Evolutionary conservation across 2,329 filamentous ascomycete genomes (phyloP).

Genomic region (Fusarium sulawesiense): DNA sequence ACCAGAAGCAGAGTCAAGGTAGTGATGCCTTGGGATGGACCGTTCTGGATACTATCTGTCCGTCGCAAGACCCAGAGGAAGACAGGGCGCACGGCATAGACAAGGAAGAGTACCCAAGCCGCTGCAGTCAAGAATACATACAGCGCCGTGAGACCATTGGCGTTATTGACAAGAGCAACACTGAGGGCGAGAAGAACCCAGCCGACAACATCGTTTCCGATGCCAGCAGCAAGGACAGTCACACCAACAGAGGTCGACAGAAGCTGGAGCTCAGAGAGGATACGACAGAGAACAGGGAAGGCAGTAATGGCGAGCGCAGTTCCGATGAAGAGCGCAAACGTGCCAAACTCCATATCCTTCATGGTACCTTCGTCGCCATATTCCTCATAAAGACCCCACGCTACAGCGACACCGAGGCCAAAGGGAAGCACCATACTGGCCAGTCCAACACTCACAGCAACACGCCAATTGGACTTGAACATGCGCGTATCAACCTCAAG

Average conservation of each 20-base stretch:
- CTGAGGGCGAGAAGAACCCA: conserved; percentile 95
- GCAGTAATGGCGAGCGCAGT: conserved; percentile 94
- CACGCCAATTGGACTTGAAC: conserved; percentile 81
- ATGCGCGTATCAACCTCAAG: conserved; percentile 87
- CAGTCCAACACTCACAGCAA: conserved; percentile 80
- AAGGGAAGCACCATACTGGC: conserved; percentile 87
- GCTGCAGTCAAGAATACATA: conserved; percentile 83
- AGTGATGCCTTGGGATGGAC: conserved; percentile 86
- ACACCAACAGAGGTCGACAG: conserved; percentile 85
- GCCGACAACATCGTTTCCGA: conserved; percentile 81
- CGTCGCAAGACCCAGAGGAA: conserved; percentile 80
- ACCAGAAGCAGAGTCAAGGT: conserved; percentile 84
- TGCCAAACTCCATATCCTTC: conserved; percentile 60
- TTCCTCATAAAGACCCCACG: conserved; percentile 82
- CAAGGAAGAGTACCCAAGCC: conserved; percentile 81
- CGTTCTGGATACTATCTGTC: conserved; percentile 84
- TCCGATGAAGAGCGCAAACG: conserved; percentile 81
- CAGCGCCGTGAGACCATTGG: conserved; percentile 82
- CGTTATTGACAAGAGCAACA: conserved; percentile 91
- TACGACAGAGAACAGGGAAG: conserved; percentile 92
- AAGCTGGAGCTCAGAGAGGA: conserved; percentile 89
- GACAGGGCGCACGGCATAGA: conserved; percentile 76
- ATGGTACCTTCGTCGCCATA: conserved; percentile 64
- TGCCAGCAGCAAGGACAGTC: conserved; percentile 88
- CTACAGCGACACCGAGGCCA: conserved; percentile 81